These are phyloP conservation scores for Calonectria honghensis DNA, from an alignment of 2,329 filamentous ascomycete species.

Conservation along the genomic window DNA sequence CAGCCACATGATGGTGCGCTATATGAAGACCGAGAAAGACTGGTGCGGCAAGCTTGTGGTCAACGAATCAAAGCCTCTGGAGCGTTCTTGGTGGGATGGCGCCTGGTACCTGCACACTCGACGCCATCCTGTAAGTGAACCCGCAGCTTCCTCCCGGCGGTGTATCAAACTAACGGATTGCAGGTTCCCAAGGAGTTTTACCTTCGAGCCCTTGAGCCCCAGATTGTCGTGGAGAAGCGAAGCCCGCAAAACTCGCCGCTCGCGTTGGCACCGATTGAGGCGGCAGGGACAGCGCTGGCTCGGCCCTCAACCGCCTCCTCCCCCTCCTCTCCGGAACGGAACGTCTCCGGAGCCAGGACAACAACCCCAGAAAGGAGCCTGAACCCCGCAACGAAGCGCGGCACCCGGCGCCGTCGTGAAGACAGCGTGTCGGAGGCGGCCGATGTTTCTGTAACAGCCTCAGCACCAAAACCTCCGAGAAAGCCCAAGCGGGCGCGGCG, in stretches of 20 bases:
- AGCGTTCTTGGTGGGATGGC: not conserved
- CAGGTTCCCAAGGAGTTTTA: constrained; percentile 7
- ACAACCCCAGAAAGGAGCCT: not conserved
- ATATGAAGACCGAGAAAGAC: not conserved
- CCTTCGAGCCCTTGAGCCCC: not conserved
- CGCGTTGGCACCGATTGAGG: not conserved
- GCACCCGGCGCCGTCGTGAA: not conserved
- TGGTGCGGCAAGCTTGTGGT: not conserved
- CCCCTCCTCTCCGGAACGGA: not conserved
- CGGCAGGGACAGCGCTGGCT: not conserved
- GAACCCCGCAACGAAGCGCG: not conserved
- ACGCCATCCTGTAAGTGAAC: not conserved
- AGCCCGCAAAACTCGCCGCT: constrained; percentile 1
- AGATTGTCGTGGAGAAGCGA: not conserved
- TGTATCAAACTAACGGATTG: not conserved
- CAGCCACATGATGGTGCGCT: not conserved
- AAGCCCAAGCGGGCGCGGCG: not conserved
- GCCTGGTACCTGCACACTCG: not conserved
- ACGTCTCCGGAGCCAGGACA: not conserved
- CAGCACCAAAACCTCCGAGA: too few relatives aligned
- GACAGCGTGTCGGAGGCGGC: not conserved
- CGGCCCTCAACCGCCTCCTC: not conserved
- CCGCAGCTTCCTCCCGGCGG: too few relatives aligned
- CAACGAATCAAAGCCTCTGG: not conserved
- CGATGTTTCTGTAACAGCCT: not conserved